phyloP scores from a whole-genome alignment of 2,329 filamentous ascomycete genomes.

The Microdochium bolleyi region DNA sequence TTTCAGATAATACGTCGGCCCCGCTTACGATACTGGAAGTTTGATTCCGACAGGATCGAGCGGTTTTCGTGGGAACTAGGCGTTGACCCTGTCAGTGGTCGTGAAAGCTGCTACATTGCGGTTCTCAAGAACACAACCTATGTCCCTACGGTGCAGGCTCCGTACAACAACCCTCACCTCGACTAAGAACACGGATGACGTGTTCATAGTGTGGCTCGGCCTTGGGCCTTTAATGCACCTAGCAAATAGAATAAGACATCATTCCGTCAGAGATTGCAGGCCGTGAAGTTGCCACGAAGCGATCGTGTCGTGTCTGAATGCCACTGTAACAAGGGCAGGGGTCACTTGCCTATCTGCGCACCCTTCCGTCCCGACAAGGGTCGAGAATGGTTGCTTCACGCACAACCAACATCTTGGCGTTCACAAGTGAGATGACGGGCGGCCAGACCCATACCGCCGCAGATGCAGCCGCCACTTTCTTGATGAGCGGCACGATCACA shows the following conservation, averaged over 20 bases:
- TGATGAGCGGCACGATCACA: too few relatives aligned
- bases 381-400: not conserved
- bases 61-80: conserved; percentile 17
- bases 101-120: conserved; percentile 14
- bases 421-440: not conserved
- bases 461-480: too few relatives aligned
- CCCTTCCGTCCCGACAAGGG: not conserved
- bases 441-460: too few relatives aligned
- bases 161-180: not conserved
- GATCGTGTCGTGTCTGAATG: not conserved
- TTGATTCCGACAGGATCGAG: conserved; percentile 17
- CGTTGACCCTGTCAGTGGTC: conserved; percentile 5
- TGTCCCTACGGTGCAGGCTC: conserved; percentile 5
- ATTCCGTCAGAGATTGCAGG: not conserved
- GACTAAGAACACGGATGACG: not conserved
- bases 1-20: conserved; percentile 16
- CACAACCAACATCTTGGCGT: not conserved
- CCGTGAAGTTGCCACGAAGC: not conserved
- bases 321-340: not conserved
- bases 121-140: conserved; percentile 9
- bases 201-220: too few relatives aligned
- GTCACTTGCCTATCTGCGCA: not conserved
- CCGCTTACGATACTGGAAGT: conserved; percentile 20
- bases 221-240: not conserved
- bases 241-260: not conserved